phyloP scores from a whole-genome alignment of 73 alveolate genomes.

The Tetrahymena malaccensis region DNA sequence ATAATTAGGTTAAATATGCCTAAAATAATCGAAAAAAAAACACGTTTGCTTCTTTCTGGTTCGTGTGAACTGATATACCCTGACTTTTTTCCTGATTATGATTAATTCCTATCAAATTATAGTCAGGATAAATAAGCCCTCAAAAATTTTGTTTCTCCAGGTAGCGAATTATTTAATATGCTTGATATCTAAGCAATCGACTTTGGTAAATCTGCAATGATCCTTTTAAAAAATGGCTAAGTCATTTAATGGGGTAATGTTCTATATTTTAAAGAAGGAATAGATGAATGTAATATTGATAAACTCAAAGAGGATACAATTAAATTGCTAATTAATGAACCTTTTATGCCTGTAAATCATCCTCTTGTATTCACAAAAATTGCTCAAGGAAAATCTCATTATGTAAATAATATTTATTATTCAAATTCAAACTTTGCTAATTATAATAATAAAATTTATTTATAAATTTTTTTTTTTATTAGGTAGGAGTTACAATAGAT shows the following conservation, averaged over 20 bases:
- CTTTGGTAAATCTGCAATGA: not conserved
- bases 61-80: not conserved
- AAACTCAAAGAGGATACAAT: not conserved
- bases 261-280: not conserved
- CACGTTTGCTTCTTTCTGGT: not conserved
- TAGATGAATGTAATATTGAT: not conserved
- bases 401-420: not conserved
- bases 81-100: not conserved
- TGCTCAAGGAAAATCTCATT: not conserved
- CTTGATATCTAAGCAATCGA: not conserved
- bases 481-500: slow-evolving; percentile 28
- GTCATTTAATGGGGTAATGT: not conserved
- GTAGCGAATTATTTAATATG: not conserved
- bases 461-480: not conserved
- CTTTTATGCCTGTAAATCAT: not conserved
- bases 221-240: not conserved
- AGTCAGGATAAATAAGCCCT: not conserved
- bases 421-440: not conserved
- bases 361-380: not conserved
- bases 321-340: not conserved
- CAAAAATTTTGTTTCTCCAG: not conserved
- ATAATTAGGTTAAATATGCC: not conserved
- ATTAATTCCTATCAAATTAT: not conserved
- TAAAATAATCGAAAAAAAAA: not conserved
- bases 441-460: too few relatives aligned